A percentile compares a stretch with the other conserved stretches of the same genome.
Conservation (phyloP, 2,329 filamentous ascomycete species). For the Aspergillus melleus region DNA sequence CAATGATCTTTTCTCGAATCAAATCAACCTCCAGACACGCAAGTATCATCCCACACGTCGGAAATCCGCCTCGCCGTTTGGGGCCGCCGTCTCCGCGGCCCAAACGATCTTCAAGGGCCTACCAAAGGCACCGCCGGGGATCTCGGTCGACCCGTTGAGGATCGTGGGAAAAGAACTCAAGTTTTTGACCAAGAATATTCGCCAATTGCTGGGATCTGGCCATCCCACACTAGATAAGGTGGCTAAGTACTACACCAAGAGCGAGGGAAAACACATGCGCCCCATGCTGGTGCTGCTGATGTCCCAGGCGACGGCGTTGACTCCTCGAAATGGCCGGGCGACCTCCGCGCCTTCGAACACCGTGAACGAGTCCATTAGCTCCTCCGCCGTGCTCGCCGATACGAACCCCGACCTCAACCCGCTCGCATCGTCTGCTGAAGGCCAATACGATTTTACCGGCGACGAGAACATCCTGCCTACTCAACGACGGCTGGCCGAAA, state of each 20-base stretch:
- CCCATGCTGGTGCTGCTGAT: conserved; percentile 94
- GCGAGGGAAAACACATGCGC: conserved; percentile 94
- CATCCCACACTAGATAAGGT: conserved; percentile 93
- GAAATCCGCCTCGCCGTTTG: conserved; percentile 42
- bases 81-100: conserved; percentile 53
- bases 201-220: conserved; percentile 87
- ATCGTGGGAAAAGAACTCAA: conserved; percentile 96
- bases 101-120: conserved; percentile 49
- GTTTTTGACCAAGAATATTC: conserved; percentile 89
- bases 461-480: conserved; percentile 76
- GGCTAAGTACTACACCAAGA: conserved; percentile 96
- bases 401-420: conserved; percentile 70
- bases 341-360: conserved; percentile 30
- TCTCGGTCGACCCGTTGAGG: conserved; percentile 82
- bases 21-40: conserved; percentile 29
- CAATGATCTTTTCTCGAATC: conserved; percentile 32
- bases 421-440: conserved; percentile 48
- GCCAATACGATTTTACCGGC: conserved; percentile 40
- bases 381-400: conserved; percentile 68
- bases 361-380: conserved; percentile 63
- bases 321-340: conserved; percentile 59
- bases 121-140: conserved; percentile 47
- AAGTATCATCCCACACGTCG: conserved; percentile 43
- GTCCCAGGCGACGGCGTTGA: conserved; percentile 88
- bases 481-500: conserved; percentile 89